Percentiles rank a stretch among this genome's conserved stretches.
Conservation (phyloP, 805 yeast genomes). For the Saccharomycopsis vini region DNA sequence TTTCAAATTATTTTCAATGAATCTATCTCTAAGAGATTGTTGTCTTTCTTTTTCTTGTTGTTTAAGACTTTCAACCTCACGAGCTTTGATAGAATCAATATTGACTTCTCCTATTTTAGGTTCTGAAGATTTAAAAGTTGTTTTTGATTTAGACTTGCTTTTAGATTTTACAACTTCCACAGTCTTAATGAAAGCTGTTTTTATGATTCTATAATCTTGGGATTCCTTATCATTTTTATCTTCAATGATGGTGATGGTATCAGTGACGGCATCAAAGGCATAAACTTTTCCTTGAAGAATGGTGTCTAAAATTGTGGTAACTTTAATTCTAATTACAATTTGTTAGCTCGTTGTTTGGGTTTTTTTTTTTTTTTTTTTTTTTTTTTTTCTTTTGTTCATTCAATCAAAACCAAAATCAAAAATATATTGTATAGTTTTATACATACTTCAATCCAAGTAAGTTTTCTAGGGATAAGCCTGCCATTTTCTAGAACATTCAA, state of each 20-base stretch:
- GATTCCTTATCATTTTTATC: constrained; percentile 3
- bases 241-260: constrained; percentile 24
- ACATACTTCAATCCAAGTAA: constrained; percentile 30
- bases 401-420: background rate
- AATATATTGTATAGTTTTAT: background rate
- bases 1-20: constrained; percentile 5
- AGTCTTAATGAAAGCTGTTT: constrained; percentile 15
- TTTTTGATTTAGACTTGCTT: background rate
- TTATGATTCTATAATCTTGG: constrained; percentile 13
- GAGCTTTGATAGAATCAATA: constrained; percentile 8
- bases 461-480: constrained; percentile 22
- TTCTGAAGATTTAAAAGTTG: constrained; percentile 9
- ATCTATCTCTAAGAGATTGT: constrained; percentile 6
- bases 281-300: constrained; percentile 54
- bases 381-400: background rate
- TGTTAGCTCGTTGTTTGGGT: background rate
- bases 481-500: too few relatives aligned
- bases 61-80: constrained; percentile 5
- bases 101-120: constrained; percentile 4
- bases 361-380: background rate
- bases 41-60: constrained; percentile 13
- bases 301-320: constrained; percentile 51
- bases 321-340: constrained; percentile 45
- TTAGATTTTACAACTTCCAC: constrained; percentile 7
- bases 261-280: constrained; percentile 39